Evolutionary conservation across 1,139 yeast genomes (phyloP).

Genomic region (Saccharomyces hybrid): DNA sequence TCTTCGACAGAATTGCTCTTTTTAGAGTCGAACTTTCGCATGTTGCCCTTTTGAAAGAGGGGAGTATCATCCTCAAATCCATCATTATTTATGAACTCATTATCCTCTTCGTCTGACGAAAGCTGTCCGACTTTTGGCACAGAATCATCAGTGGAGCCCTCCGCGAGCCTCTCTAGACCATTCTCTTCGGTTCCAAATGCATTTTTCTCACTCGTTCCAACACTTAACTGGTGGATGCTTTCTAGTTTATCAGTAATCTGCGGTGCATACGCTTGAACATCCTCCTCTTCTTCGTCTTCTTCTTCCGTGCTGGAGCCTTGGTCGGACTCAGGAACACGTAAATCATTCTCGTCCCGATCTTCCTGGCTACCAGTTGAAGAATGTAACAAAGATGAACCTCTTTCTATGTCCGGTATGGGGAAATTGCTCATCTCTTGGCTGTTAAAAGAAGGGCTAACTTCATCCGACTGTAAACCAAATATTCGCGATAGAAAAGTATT

Average conservation of each 20-base stretch:
- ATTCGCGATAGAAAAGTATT: slow-evolving; percentile 37
- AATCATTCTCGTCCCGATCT: slow-evolving; percentile 15
- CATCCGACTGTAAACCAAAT: slow-evolving; percentile 35
- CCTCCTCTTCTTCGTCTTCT: slow-evolving; percentile 8
- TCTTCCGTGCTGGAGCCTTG: slow-evolving; percentile 25
- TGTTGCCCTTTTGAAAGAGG: background rate
- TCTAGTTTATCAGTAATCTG: slow-evolving; percentile 6
- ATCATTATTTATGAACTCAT: slow-evolving; percentile 8
- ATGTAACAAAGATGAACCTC: background rate
- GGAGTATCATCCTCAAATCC: slow-evolving; percentile 10
- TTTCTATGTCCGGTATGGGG: slow-evolving; percentile 7
- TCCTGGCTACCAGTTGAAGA: background rate
- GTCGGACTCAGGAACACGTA: slow-evolving; percentile 28
- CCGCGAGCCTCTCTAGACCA: background rate
- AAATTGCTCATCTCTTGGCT: slow-evolving; percentile 25
- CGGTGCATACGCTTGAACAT: slow-evolving; percentile 1
- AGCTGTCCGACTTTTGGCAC: slow-evolving; percentile 20
- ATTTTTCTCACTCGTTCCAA: background rate
- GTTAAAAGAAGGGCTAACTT: slow-evolving; percentile 22
- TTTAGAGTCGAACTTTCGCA: slow-evolving; percentile 5
- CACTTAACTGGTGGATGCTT: background rate
- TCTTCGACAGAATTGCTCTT: slow-evolving; percentile 10
- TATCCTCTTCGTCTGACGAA: background rate
- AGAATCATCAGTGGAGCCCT: slow-evolving; percentile 11
- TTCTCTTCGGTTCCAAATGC: background rate